Base-by-base conservation (phyloP, 2,329 filamentous ascomycete species). In the Uncinocarpus reesii region DNA sequence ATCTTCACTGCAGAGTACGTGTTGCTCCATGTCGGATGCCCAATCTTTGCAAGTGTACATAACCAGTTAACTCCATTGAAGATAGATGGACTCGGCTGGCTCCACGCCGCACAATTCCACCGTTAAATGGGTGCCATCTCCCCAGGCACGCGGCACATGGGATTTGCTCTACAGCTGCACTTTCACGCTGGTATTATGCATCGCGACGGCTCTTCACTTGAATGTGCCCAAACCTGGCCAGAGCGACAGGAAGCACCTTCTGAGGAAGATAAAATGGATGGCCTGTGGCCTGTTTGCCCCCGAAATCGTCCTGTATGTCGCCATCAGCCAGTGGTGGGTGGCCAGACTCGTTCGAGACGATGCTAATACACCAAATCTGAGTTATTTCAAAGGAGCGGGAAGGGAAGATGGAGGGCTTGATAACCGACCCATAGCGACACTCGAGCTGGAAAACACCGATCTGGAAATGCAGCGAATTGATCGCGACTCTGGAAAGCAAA, bases 141-240 rank as follows among this genome's bases (percentile, higher is more conserved):
- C 40, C 29, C 40, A 28, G 7, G 23, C n/a, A 2, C 40, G 40
- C 11, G 40, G 40, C n/a, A 42, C 40, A 28, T 31, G 23, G 24
- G 11, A 7, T 29, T 8, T 42, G 11, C 24, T 42, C 15, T 42
- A 29, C 40, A 42, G 40, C 40, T 42, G 40, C 40, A 16, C 23
- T 28, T 29, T 42, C 23, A 42, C 40, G 5, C 23, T 42, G 40
- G n/a, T 29, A 8, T 42, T 42, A 42, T 42, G 40, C 40, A 42
- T 42, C 16, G 26, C 24, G 11, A 42, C 40, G 7, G 21, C 40
- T 31, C 23, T 42, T 15, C 40, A 42, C 23, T 4, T 42, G 16
- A 42, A 42, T 21, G 28, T 42, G 6, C 24, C 23, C 23, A 16
- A 15, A 1, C 24, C 23, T 7, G 24, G 24, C 24, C 40, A 42